These are phyloP conservation scores for Leccinum griseonigrum DNA, from an alignment of 1,284 basidiomycete species.

Conservation along the genomic window DNA sequence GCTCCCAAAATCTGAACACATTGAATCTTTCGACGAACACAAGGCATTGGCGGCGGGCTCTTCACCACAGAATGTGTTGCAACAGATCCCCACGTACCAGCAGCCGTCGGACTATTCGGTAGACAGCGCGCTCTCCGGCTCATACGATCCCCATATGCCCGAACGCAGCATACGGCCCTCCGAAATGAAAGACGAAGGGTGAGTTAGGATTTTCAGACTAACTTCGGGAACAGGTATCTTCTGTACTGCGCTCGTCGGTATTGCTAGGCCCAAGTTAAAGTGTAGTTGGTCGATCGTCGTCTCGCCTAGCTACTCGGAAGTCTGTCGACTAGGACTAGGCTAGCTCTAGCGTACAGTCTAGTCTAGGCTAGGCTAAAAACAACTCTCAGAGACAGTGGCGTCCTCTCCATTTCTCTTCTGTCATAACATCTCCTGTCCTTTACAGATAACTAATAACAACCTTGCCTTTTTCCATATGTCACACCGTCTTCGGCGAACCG, in stretches of 20 bases:
- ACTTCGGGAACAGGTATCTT: conserved; percentile 11
- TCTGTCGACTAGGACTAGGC: conserved; percentile 59
- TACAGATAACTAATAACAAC: conserved; percentile 77
- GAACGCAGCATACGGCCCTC: conserved; percentile 80
- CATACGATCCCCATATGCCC: conserved; percentile 44
- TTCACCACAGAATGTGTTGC: conserved; percentile 39
- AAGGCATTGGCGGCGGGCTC: conserved; percentile 16
- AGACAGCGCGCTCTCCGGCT: conserved; percentile 28
- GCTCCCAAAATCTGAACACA: conserved; percentile 22
- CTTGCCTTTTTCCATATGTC: conserved; percentile 33
- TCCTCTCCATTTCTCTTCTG: conserved; percentile 54
- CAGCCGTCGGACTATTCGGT: conserved; percentile 57
- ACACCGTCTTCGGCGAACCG: conserved; percentile 34
- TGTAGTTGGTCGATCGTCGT: conserved; percentile 55
- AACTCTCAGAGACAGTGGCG: conserved; percentile 67
- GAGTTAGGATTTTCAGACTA: conserved; percentile 42
- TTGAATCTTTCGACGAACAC: conserved; percentile 21
- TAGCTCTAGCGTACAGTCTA: conserved; percentile 62
- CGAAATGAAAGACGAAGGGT: conserved; percentile 99
- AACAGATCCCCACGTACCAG: conserved; percentile 75
- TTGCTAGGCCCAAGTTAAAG: conserved; percentile 31
- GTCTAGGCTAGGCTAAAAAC: conserved; percentile 70
- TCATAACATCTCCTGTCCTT: conserved; percentile 62
- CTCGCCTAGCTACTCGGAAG: conserved; percentile 38
- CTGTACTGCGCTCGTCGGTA: conserved; percentile 26